Conservation (phyloP, 331 rosid species). For the Pyracantha coccinea region DNA sequence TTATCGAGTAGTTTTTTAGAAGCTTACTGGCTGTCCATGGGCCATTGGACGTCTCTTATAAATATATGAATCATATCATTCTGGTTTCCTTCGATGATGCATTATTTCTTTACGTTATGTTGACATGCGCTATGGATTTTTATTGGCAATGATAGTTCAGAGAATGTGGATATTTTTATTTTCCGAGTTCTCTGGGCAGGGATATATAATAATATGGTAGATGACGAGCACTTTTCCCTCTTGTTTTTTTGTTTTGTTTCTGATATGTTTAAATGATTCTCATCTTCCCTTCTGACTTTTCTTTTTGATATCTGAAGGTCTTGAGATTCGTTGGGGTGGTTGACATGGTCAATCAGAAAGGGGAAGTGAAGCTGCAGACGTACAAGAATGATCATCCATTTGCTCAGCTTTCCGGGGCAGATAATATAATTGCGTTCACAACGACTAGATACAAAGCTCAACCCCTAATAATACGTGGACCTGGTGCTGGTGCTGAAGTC, state of each 20-base stretch:
- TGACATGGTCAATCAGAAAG: conserved; percentile 60
- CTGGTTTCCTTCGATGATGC: background rate
- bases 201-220: background rate
- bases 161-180: background rate
- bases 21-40: background rate
- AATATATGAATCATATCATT: background rate
- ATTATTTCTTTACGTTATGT: background rate
- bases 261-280: background rate
- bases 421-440: conserved; percentile 89
- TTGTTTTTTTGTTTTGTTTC: background rate
- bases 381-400: conserved; percentile 94
- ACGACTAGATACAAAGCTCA: conserved; percentile 75
- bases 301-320: conserved; percentile 48
- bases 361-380: conserved; percentile 62
- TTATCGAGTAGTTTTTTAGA: background rate
- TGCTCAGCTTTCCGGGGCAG: conserved; percentile 91
- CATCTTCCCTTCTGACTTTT: background rate
- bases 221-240: no score
- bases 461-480: conserved; percentile 91
- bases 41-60: background rate
- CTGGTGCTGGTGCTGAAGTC: conserved; percentile 98
- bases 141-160: background rate
- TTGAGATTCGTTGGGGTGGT: conserved; percentile 97
- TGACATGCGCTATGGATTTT: background rate
- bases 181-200: background rate